phyloP scores from a whole-genome alignment of 345 rosid genomes.

The Hevea brasiliensis region DNA sequence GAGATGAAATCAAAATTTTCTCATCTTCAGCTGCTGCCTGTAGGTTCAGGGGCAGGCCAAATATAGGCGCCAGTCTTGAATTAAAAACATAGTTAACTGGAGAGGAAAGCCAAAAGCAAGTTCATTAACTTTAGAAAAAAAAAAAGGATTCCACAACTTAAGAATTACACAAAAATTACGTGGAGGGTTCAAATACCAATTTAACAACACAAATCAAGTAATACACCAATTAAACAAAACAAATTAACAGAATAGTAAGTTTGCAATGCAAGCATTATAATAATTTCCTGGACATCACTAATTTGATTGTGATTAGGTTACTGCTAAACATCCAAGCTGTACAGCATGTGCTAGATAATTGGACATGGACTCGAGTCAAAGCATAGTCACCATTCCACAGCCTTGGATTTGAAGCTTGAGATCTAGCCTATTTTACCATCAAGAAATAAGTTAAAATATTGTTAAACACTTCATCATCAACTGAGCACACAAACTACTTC shows the following conservation, averaged over 20 bases:
- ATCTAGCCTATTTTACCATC: background rate
- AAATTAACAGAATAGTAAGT: background rate
- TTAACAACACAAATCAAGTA: background rate
- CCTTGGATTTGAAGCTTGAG: background rate
- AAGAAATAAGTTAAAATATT: background rate
- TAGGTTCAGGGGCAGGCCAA: constrained; percentile 55
- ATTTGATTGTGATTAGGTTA: background rate
- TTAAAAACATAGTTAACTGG: constrained; percentile 54
- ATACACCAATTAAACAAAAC: background rate
- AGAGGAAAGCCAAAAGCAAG: constrained; percentile 3
- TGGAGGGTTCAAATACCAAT: background rate
- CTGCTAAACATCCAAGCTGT: background rate
- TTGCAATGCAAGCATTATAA: background rate
- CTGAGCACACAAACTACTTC: background rate
- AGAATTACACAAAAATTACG: too few species aligned
- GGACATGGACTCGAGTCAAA: background rate
- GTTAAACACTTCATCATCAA: background rate
- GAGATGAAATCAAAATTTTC: constrained; percentile 49
- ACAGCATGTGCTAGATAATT: too few species aligned
- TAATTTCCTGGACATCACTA: background rate
- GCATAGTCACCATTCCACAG: background rate
- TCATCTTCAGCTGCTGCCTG: constrained; percentile 66
- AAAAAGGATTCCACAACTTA: too few species aligned
- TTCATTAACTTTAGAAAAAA: too few species aligned
- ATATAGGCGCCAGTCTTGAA: constrained; percentile 46